Conservation (phyloP, 106 monocot species). For the Allium sativum region DNA sequence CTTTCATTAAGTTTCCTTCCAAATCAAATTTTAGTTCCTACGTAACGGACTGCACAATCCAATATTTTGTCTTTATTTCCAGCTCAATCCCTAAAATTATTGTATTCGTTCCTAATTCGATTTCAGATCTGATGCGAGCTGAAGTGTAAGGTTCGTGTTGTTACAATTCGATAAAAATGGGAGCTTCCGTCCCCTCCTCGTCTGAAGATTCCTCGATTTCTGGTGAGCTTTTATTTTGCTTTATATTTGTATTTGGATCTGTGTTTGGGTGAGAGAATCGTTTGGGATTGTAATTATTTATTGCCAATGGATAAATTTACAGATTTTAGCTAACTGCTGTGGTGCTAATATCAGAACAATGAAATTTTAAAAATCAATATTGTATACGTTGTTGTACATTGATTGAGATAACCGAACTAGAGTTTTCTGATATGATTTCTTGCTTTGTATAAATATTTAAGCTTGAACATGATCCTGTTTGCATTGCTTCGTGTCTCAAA, state of each 20-base stretch:
- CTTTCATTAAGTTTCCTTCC: too few species aligned
- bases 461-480: too few species aligned
- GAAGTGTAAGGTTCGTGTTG: constrained; percentile 3
- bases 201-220: neutral
- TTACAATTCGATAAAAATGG: neutral
- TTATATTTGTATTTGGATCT: neutral
- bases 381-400: neutral
- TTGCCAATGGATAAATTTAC: neutral
- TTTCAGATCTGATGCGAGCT: constrained; percentile 8
- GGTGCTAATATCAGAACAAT: neutral
- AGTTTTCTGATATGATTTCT: neutral
- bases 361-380: neutral
- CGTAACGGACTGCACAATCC: too few species aligned
- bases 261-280: neutral
- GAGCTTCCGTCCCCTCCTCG: neutral
- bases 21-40: too few species aligned
- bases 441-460: neutral
- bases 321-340: neutral
- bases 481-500: too few species aligned
- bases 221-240: constrained; percentile 2
- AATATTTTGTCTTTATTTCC: too few species aligned
- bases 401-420: neutral
- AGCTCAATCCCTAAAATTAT: too few species aligned
- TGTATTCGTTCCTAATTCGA: neutral
- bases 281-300: neutral